These are phyloP conservation scores for Crithidia mellificae DNA, from an alignment of 208 protist species.

Conservation along the genomic window DNA sequence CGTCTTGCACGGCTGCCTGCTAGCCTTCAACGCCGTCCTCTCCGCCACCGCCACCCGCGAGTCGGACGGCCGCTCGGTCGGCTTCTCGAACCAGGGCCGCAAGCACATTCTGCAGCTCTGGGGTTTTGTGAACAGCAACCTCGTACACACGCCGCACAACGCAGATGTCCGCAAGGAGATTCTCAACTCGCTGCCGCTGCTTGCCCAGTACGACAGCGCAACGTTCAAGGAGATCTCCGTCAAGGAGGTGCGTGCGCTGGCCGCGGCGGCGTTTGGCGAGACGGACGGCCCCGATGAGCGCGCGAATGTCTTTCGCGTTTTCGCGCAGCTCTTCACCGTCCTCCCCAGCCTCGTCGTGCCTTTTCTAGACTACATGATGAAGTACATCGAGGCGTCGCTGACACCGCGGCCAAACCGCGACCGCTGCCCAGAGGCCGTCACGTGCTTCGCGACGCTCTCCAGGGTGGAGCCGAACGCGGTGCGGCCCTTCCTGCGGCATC, in stretches of 20 bases:
- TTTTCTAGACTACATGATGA: conserved; percentile 78
- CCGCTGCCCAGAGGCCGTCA: conserved; percentile 76
- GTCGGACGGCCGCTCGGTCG: conserved; percentile 39
- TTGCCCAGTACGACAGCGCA: conserved; percentile 74
- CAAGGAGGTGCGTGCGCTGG: conserved; percentile 46
- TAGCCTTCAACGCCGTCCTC: conserved; percentile 76
- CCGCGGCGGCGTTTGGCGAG: conserved; percentile 47
- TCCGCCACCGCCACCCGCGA: conserved; percentile 47
- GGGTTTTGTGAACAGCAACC: conserved; percentile 55
- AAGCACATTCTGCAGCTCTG: conserved; percentile 56
- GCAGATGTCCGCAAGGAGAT: conserved; percentile 52
- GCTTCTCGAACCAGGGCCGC: conserved; percentile 42
- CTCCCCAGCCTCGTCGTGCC: conserved; percentile 67
- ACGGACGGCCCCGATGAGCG: conserved; percentile 57
- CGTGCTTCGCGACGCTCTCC: conserved; percentile 84
- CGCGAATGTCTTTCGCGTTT: conserved; percentile 57
- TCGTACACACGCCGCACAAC: conserved; percentile 29
- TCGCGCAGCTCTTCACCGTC: conserved; percentile 61
- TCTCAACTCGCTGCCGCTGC: conserved; percentile 61
- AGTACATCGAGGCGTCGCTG: conserved; percentile 75
- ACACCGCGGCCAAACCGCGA: conserved; percentile 45
- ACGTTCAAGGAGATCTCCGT: conserved; percentile 63
- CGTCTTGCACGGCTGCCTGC: conserved; percentile 60
- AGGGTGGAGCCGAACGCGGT: conserved; percentile 69
- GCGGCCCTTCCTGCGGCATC: conserved; percentile 74